A percentile compares a stretch with the other conserved stretches of the same genome.
Conservation (phyloP, 495 filamentous ascomycete genomes). For the Clavariopsis aquatica region DNA sequence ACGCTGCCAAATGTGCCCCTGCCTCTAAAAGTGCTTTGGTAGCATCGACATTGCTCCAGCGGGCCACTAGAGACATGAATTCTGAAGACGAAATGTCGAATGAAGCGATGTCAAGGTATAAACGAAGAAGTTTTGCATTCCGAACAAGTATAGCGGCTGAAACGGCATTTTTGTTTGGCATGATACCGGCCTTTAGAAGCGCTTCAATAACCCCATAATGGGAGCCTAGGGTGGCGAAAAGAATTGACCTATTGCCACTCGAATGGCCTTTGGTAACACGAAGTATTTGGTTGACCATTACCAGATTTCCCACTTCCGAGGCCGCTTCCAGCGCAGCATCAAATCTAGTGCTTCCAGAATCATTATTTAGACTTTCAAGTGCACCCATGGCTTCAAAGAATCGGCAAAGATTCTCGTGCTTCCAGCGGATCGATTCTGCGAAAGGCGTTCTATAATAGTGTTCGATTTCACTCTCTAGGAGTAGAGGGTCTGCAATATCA, state of each 20-base stretch:
- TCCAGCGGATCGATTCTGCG: neutral
- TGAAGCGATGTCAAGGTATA: neutral
- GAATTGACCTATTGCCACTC: too few species aligned
- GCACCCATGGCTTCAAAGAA: neutral
- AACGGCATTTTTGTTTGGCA: neutral
- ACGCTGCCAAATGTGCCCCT: neutral
- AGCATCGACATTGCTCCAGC: neutral
- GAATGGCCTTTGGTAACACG: neutral
- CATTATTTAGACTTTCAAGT: neutral
- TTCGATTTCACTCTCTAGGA: neutral
- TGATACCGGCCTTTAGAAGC: neutral
- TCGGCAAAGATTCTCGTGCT: neutral
- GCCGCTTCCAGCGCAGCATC: neutral
- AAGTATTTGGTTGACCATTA: neutral
- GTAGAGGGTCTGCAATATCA: neutral
- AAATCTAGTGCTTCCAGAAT: neutral
- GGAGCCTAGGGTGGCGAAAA: neutral
- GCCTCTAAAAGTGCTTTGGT: neutral
- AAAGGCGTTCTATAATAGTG: neutral
- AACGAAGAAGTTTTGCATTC: neutral
- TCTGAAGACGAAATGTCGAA: neutral
- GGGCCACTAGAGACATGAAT: neutral
- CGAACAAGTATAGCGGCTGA: neutral
- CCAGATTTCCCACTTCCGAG: neutral
- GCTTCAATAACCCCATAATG: neutral